Conservation (phyloP, 2,329 filamentous ascomycete genomes). For the Fusarium torreyae region DNA sequence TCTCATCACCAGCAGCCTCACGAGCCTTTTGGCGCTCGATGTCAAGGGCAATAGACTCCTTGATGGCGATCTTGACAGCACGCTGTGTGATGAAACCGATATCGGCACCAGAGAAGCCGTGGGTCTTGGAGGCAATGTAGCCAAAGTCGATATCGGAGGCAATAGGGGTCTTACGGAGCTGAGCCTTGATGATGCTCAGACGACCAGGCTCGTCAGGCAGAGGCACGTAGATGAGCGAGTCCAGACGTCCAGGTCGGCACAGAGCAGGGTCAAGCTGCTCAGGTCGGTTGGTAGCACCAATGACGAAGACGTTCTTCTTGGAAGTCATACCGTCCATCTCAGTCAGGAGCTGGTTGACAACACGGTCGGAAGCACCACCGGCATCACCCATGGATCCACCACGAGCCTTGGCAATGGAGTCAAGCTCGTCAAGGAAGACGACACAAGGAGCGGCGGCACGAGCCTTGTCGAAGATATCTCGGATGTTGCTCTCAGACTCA, state of each 20-base stretch:
- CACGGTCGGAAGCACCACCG: conserved; percentile 98
- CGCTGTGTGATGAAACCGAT: conserved; percentile 99
- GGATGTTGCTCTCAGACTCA: conserved; percentile 99
- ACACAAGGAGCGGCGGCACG: conserved; percentile 97
- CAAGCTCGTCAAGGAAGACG: conserved; percentile 98
- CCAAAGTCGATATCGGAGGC: conserved; percentile 87
- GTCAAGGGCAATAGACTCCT: conserved; percentile 90
- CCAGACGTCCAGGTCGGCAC: conserved; percentile 97
- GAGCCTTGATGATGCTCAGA: conserved; percentile 90
- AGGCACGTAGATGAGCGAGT: conserved; percentile 98
- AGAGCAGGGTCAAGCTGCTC: conserved; percentile 98
- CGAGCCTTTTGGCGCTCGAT: conserved; percentile 93
- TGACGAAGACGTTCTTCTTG: conserved; percentile 99
- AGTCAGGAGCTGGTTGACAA: conserved; percentile 99
- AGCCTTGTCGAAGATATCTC: conserved; percentile 99
- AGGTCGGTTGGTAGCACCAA: conserved; percentile 97
- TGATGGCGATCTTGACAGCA: conserved; percentile 99
- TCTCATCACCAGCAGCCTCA: conserved; percentile 87
- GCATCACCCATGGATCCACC: conserved; percentile 96
- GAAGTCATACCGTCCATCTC: conserved; percentile 99
- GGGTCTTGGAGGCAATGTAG: conserved; percentile 96
- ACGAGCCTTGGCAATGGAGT: conserved; percentile 99
- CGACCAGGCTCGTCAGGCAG: conserved; percentile 93
- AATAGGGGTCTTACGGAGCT: conserved; percentile 98
- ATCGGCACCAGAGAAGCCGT: conserved; percentile 99